These are phyloP conservation scores for Glebionis coronaria DNA, from an alignment of 129 eudicot species.

Conservation along the genomic window DNA sequence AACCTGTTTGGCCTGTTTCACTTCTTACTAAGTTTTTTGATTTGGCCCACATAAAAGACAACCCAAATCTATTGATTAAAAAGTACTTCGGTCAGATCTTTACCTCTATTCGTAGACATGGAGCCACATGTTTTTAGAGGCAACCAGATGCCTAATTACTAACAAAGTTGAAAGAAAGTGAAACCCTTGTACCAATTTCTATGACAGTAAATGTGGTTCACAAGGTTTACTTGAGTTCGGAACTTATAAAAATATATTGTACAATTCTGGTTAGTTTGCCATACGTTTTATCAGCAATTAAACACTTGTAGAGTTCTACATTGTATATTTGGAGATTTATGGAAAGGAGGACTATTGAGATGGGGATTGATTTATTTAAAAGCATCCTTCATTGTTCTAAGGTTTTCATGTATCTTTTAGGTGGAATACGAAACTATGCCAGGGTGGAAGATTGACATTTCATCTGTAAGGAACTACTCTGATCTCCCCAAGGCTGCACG, in stretches of 20 bases:
- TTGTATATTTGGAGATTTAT: too few relatives aligned
- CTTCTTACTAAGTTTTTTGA: not conserved
- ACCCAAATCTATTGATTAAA: not conserved
- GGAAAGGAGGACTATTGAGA: too few relatives aligned
- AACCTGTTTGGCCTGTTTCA: not conserved
- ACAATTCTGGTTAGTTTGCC: not conserved
- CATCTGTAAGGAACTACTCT: conserved; percentile 63
- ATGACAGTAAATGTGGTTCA: not conserved
- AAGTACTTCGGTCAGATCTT: too few relatives aligned
- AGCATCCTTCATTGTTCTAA: not conserved
- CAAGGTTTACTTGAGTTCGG: not conserved
- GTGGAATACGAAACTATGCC: conserved; percentile 93
- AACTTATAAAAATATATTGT: not conserved
- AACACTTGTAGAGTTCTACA: too few relatives aligned
- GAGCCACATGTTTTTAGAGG: too few relatives aligned
- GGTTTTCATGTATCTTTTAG: conserved; percentile 33
- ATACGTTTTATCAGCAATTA: too few relatives aligned
- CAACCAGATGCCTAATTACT: too few relatives aligned
- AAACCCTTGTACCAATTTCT: not conserved
- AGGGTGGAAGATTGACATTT: conserved; percentile 92
- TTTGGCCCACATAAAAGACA: not conserved
- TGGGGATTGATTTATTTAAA: not conserved
- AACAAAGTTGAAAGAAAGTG: not conserved
- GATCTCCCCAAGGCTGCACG: conserved; percentile 91
- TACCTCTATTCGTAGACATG: too few relatives aligned